A percentile compares a stretch with the other conserved stretches of the same genome.
Conservation (phyloP, 257 asterid species). For the Fraxinus quadrangulata region DNA sequence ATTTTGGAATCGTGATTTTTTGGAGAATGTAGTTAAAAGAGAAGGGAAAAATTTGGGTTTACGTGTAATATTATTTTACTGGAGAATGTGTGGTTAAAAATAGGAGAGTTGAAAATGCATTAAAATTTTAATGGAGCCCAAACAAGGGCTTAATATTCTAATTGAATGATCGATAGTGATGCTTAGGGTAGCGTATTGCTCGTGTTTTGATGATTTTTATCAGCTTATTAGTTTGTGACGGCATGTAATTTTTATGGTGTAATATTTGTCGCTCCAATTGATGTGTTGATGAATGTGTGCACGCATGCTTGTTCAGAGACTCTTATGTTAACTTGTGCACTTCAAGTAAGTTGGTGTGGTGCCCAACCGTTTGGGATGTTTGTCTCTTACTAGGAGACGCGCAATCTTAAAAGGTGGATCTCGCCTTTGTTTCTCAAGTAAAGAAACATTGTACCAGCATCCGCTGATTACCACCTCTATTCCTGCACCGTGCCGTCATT, state of each 20-base stretch:
- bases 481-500: background rate
- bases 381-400: background rate
- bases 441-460: background rate
- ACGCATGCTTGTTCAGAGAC: background rate
- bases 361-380: background rate
- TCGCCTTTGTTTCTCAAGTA: background rate
- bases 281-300: background rate
- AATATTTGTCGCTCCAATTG: background rate
- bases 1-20: too few relatives aligned
- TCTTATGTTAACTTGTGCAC: background rate
- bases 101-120: too few relatives aligned
- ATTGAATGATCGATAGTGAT: constrained; percentile 9
- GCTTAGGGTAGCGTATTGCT: background rate
- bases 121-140: too few relatives aligned
- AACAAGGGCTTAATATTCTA: background rate
- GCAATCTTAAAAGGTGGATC: background rate
- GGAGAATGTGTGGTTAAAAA: too few relatives aligned
- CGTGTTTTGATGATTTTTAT: constrained; percentile 7
- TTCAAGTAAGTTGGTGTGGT: background rate
- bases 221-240: background rate
- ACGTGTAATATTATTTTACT: too few relatives aligned
- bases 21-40: too few relatives aligned
- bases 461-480: background rate
- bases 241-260: background rate
- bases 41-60: too few relatives aligned